These are phyloP conservation scores for Aspergillus sparsus DNA, from an alignment of 495 filamentous ascomycete species.

Conservation along the genomic window DNA sequence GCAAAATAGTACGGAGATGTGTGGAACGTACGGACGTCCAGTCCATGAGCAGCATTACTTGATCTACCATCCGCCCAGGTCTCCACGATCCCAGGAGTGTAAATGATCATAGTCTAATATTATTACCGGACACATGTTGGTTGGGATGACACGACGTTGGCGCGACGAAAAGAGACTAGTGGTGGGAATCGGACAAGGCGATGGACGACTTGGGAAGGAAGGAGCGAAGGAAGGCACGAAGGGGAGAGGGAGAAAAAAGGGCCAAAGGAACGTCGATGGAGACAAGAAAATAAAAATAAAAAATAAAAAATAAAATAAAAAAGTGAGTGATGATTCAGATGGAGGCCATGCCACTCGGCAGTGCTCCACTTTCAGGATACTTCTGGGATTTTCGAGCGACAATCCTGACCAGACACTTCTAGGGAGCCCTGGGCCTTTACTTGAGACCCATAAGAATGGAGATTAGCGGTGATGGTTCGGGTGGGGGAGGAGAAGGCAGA, in stretches of 20 bases:
- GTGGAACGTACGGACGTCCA: constrained; percentile 15
- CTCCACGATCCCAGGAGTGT: constrained; percentile 40
- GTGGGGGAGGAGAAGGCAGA: constrained; percentile 4
- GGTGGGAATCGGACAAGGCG: constrained; percentile 23
- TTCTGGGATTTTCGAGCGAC: constrained; percentile 7
- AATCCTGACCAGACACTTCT: constrained; percentile 16
- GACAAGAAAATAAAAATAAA: neutral
- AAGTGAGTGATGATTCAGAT: constrained; percentile 33
- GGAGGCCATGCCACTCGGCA: constrained; percentile 24
- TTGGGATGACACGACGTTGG: constrained; percentile 47
- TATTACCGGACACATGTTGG: constrained; percentile 35
- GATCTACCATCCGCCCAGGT: constrained; percentile 45
- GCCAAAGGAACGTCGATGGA: constrained; percentile 7
- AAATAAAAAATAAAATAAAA: constrained; percentile 8
- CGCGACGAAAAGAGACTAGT: constrained; percentile 43
- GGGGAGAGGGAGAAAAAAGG: constrained; percentile 12
- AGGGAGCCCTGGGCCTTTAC: neutral
- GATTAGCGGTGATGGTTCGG: constrained; percentile 11
- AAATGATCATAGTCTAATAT: constrained; percentile 16
- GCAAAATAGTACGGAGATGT: constrained; percentile 13
- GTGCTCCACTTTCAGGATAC: constrained; percentile 21
- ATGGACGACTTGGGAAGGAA: constrained; percentile 24
- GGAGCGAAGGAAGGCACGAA: constrained; percentile 6
- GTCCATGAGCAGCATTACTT: constrained; percentile 19
- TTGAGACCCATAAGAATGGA: constrained; percentile 9